Percentiles rank a stretch among this genome's conserved stretches.
These are phyloP conservation scores for Grosmannia penicillata DNA, from an alignment of 2,329 filamentous ascomycete species.

Conservation along the genomic window DNA sequence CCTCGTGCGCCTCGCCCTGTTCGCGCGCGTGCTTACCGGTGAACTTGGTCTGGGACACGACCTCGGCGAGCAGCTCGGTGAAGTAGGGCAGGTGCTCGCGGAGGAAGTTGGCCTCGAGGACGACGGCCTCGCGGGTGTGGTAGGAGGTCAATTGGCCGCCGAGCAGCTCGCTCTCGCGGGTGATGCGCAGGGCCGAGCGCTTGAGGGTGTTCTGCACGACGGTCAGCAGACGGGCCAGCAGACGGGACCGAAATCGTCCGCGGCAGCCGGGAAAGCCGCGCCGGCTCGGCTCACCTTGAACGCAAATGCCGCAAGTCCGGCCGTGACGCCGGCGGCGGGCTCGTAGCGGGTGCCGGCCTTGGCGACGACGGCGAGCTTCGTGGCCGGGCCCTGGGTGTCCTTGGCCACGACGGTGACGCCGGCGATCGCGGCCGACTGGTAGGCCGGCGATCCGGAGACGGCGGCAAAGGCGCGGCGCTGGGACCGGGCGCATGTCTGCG, in stretches of 20 bases:
- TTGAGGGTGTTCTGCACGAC: slow-evolving; percentile 59
- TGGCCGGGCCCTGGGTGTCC: slow-evolving; percentile 77
- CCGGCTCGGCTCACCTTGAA: slow-evolving; percentile 60
- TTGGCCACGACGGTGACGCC: slow-evolving; percentile 88
- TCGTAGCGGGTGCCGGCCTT: slow-evolving; percentile 94
- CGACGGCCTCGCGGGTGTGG: slow-evolving; percentile 85
- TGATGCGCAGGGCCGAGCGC: slow-evolving; percentile 83
- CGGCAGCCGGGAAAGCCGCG: no score
- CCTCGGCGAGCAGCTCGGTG: slow-evolving; percentile 85
- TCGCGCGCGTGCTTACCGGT: no score
- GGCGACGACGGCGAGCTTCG: slow-evolving; percentile 78
- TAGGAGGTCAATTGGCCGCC: slow-evolving; percentile 78
- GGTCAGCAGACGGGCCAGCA: not conserved
- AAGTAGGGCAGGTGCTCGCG: slow-evolving; percentile 95
- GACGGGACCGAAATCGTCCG: not conserved
- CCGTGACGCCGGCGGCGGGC: slow-evolving; percentile 74
- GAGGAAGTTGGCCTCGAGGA: slow-evolving; percentile 89
- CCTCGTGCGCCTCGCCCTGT: no score
- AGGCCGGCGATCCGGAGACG: slow-evolving; percentile 56
- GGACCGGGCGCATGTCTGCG: slow-evolving; percentile 36
- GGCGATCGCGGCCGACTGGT: slow-evolving; percentile 71
- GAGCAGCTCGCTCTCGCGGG: slow-evolving; percentile 87
- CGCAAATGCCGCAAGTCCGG: slow-evolving; percentile 85
- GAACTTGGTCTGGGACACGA: slow-evolving; percentile 78
- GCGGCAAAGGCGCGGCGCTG: slow-evolving; percentile 36